A percentile compares a stretch with the other conserved stretches of the same genome.
Evolutionary conservation across 805 yeast genomes (phyloP).

Genomic region (Kurtzmaniella fragi): DNA sequence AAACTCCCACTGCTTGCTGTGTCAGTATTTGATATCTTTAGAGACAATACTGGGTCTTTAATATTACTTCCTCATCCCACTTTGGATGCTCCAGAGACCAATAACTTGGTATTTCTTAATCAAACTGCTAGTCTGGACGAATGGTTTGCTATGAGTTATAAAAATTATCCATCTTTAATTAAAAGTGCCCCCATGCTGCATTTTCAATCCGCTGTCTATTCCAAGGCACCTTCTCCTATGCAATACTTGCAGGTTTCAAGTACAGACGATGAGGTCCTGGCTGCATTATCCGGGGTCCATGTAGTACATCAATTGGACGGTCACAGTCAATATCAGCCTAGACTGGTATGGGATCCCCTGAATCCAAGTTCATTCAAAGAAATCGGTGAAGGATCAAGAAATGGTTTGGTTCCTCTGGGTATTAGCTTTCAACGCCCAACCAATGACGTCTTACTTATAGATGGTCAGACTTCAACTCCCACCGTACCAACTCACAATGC

Average conservation of each 20-base stretch:
- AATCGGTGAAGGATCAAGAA: slow-evolving; percentile 22
- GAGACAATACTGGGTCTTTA: slow-evolving; percentile 9
- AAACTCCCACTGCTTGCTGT: slow-evolving; percentile 68
- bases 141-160: slow-evolving; percentile 85
- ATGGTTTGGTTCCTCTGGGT: background rate
- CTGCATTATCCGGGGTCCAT: slow-evolving; percentile 31
- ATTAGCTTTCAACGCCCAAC: background rate
- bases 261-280: slow-evolving; percentile 7
- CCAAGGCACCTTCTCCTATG: slow-evolving; percentile 9
- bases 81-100: slow-evolving; percentile 13
- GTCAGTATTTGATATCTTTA: slow-evolving; percentile 73
- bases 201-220: slow-evolving; percentile 19
- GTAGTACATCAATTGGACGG: slow-evolving; percentile 21
- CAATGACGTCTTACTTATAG: slow-evolving; percentile 10
- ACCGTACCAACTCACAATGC: background rate
- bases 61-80: background rate
- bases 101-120: slow-evolving; percentile 54
- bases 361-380: slow-evolving; percentile 10
- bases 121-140: slow-evolving; percentile 58
- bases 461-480: slow-evolving; percentile 2
- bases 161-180: slow-evolving; percentile 74
- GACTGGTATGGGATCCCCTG: slow-evolving; percentile 18
- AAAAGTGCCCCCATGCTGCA: slow-evolving; percentile 72
- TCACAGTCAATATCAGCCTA: slow-evolving; percentile 32
- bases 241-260: slow-evolving; percentile 13